Evolutionary conservation across 768 basidiomycete species (phyloP).

Genomic region (Jaapia argillacea): DNA sequence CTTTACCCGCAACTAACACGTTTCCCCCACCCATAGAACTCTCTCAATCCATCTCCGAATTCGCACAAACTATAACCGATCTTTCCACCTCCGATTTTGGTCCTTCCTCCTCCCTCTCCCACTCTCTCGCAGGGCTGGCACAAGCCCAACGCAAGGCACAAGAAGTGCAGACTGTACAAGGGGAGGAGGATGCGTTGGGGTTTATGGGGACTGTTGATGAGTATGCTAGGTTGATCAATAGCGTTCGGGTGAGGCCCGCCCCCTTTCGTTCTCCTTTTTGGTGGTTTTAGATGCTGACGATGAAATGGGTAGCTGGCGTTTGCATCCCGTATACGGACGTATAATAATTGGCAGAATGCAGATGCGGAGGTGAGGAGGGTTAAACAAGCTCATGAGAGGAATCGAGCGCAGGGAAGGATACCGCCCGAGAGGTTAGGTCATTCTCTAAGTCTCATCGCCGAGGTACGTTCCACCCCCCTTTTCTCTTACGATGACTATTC

Average conservation of each 20-base stretch:
- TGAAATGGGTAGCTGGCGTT: slow-evolving; percentile 60
- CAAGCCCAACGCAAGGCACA: slow-evolving; percentile 68
- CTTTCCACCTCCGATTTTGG: slow-evolving; percentile 72
- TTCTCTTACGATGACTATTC: background rate
- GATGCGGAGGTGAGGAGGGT: slow-evolving; percentile 68
- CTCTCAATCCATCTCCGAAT: slow-evolving; percentile 63
- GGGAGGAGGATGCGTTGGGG: slow-evolving; percentile 74
- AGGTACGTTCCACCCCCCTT: slow-evolving; percentile 51
- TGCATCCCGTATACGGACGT: slow-evolving; percentile 75
- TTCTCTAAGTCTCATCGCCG: slow-evolving; percentile 72
- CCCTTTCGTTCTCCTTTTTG: background rate
- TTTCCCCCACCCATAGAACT: slow-evolving; percentile 39
- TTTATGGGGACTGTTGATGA: slow-evolving; percentile 85
- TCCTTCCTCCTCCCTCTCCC: slow-evolving; percentile 58
- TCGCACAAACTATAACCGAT: slow-evolving; percentile 60
- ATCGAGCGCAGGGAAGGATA: slow-evolving; percentile 65
- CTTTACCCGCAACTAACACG: no score
- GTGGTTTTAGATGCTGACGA: background rate
- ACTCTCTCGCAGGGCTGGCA: slow-evolving; percentile 58
- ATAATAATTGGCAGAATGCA: slow-evolving; percentile 69
- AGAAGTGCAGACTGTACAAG: slow-evolving; percentile 63
- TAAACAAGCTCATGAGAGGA: slow-evolving; percentile 73
- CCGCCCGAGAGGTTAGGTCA: slow-evolving; percentile 60
- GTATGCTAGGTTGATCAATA: slow-evolving; percentile 84
- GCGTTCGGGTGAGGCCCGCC: slow-evolving; percentile 63